A percentile compares a stretch with the other conserved stretches of the same genome.
phyloP scores from a whole-genome alignment of 495 filamentous ascomycete species.

The Staphylotrichum tortipilum region DNA sequence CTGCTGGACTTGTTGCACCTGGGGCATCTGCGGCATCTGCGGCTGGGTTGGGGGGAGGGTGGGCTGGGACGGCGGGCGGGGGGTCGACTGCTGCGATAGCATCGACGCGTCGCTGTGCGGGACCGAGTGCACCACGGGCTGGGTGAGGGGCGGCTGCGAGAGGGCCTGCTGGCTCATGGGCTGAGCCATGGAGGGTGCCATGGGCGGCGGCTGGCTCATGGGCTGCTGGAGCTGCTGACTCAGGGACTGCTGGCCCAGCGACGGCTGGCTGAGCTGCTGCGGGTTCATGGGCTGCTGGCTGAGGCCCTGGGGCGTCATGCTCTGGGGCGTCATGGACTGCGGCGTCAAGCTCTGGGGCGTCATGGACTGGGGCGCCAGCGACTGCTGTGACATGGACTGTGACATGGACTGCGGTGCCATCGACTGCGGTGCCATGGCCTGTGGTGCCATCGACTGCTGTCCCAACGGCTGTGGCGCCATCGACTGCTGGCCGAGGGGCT shows the following conservation, averaged over 20 bases:
- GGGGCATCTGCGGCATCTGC: slow-evolving; percentile 23
- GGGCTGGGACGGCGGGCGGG: slow-evolving; percentile 20
- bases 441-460: neutral
- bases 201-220: slow-evolving; percentile 12
- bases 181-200: slow-evolving; percentile 17
- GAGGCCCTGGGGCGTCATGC: slow-evolving; percentile 15
- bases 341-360: slow-evolving; percentile 14
- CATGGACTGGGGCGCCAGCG: slow-evolving; percentile 11
- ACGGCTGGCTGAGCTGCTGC: slow-evolving; percentile 16
- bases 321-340: slow-evolving; percentile 17
- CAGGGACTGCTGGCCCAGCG: slow-evolving; percentile 12
- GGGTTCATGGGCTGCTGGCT: slow-evolving; percentile 9
- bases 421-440: neutral
- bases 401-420: neutral
- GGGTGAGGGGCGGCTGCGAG: slow-evolving; percentile 6
- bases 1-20: slow-evolving; percentile 31
- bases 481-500: slow-evolving; percentile 27
- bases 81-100: slow-evolving; percentile 20
- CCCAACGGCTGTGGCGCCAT: slow-evolving; percentile 21
- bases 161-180: slow-evolving; percentile 16
- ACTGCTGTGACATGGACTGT: slow-evolving; percentile 3
- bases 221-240: slow-evolving; percentile 17
- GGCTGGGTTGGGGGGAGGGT: slow-evolving; percentile 20
- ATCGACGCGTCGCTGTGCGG: slow-evolving; percentile 28
- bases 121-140: slow-evolving; percentile 12